These are phyloP conservation scores for Ceratobasidium sp. DNA, from an alignment of 1,284 basidiomycete genomes.

Conservation along the genomic window DNA sequence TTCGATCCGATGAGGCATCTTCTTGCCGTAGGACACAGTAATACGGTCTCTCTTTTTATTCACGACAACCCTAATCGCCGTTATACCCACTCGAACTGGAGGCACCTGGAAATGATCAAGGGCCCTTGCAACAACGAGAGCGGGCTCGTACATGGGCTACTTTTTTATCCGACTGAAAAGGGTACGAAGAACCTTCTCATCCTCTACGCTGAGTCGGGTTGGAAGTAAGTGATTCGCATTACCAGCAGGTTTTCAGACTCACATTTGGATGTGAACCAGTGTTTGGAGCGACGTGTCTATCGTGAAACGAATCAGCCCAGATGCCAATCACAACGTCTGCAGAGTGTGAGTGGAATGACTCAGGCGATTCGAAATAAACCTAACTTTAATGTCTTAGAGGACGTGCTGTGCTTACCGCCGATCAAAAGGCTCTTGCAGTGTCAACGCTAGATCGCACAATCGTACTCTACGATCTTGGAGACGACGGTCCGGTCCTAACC, in stretches of 20 bases:
- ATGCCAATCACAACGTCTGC: not conserved
- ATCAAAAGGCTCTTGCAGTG: not conserved
- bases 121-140: not conserved
- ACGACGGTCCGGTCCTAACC: not conserved
- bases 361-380: too few species aligned
- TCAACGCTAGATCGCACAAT: constrained; percentile 4
- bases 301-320: not conserved
- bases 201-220: not conserved
- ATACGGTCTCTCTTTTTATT: constrained; percentile 5
- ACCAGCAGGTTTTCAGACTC: not conserved
- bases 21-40: constrained; percentile 7
- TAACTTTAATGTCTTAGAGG: not conserved
- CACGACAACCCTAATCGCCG: not conserved
- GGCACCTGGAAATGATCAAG: not conserved
- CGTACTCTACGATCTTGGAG: not conserved
- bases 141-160: not conserved
- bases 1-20: constrained; percentile 6
- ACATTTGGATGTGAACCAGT: not conserved
- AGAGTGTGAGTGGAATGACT: not conserved
- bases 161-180: not conserved
- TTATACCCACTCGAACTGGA: not conserved
- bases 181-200: not conserved
- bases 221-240: not conserved
- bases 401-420: not conserved
- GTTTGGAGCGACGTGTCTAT: not conserved